Evolutionary conservation across 768 basidiomycete genomes (phyloP), one percentile per base, ranked within the genome.

Genomic region (Rhizopogon vulgaris): DNA sequence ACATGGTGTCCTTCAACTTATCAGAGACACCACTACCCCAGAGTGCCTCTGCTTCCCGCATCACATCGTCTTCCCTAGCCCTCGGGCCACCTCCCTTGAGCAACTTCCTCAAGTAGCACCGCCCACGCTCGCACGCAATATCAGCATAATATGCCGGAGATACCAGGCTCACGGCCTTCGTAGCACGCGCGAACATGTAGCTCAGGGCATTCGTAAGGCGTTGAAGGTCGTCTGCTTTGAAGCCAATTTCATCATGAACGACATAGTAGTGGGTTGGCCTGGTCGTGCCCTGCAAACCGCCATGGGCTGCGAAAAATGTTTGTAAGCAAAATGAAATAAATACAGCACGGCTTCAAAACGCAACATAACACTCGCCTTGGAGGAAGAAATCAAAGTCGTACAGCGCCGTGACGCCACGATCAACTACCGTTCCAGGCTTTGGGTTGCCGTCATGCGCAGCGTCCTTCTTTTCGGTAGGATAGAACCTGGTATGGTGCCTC

Each of bases 1-100:
- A 90, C 87, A 90, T 90, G 0, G 83, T 83, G 36, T 85, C 76
- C 67, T 79, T 85, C 62, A 89, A 63, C 4, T 59, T 63, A 0
- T 58, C 25, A 2, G 62, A 56, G 14, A 86, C 83, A 1, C 84
- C 87, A 4, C 61, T 62, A 17, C 65, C 63, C 88, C 88, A 92
- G 39, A 76, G 48, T 14, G 46, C 59, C 49, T 59, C 39, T 1
- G 87, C 89, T 61, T 85, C 85, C 15, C 61, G 62, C 56, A 71
- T 69, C 10, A 85, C 74, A 27, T 74, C 71, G 36, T 81, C 73
- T 18, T 83, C 82, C 18, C 63, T 64, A 22, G 65, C 60, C 1
- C 66, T 63, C 49, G 68, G 60, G 8, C 58, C 68, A 9, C 51
- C 41, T 7, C 58, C 78, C 51, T 71, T 69, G 39, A 80, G 64